phyloP scores from a whole-genome alignment of 2,329 filamentous ascomycete species.

The Colletotrichum incanum region DNA sequence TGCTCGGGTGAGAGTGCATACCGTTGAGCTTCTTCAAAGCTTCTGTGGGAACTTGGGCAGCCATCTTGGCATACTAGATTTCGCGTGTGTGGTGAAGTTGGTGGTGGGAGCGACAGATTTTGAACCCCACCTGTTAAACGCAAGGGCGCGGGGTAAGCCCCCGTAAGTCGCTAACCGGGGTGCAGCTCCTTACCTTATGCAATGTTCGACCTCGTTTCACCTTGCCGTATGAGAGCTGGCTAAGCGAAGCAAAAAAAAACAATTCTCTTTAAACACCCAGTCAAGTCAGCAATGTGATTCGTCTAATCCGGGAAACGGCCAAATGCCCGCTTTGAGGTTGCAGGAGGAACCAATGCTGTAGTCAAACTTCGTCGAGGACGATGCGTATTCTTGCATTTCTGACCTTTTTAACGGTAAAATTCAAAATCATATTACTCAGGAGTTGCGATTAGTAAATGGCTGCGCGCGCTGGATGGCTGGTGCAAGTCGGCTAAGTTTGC shows the following conservation, averaged over 20 bases:
- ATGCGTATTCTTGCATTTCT: constrained; percentile 20
- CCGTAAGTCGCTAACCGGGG: constrained; percentile 38
- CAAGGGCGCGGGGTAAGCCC: constrained; percentile 43
- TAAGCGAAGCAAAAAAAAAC: background rate
- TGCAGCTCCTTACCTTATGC: constrained; percentile 28
- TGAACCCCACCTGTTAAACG: constrained; percentile 42
- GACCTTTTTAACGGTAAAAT: constrained; percentile 36
- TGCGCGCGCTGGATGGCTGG: constrained; percentile 27
- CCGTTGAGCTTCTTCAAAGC: constrained; percentile 62
- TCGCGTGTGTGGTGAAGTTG: constrained; percentile 37
- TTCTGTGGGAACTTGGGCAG: constrained; percentile 60
- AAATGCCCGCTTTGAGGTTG: background rate
- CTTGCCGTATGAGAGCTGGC: background rate
- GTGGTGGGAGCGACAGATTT: constrained; percentile 41
- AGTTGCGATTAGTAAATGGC: constrained; percentile 25
- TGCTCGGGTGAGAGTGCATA: constrained; percentile 44
- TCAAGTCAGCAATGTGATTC: background rate
- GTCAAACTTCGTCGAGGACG: constrained; percentile 1
- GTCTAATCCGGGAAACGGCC: background rate
- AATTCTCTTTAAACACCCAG: background rate
- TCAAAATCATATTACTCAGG: constrained; percentile 27
- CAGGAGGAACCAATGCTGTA: constrained; percentile 20
- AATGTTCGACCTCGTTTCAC: constrained; percentile 34
- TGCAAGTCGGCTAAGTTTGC: constrained; percentile 41
- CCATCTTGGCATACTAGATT: constrained; percentile 54